Percentiles rank a stretch among this genome's conserved stretches.
Evolutionary conservation across 495 filamentous ascomycete genomes (phyloP).

Genomic region (Lepraria neglecta): DNA sequence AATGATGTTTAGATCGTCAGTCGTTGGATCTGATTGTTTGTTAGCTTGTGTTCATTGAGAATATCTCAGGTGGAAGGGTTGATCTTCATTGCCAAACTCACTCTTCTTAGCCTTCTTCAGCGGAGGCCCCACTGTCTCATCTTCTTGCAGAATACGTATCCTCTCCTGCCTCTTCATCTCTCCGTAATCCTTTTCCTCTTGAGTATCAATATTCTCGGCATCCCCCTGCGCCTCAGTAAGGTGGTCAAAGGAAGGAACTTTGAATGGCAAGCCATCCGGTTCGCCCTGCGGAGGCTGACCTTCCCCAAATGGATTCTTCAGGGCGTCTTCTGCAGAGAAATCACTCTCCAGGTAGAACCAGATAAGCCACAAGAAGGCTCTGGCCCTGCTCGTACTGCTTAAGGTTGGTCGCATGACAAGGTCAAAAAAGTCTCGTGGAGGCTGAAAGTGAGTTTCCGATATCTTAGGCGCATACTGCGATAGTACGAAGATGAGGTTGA

Average conservation of each 20-base stretch:
- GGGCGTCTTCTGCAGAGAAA: slow-evolving; percentile 73
- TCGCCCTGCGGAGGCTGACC: slow-evolving; percentile 52
- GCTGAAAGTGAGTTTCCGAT: slow-evolving; percentile 86
- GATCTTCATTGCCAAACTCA: slow-evolving; percentile 18
- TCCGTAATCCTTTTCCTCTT: slow-evolving; percentile 80
- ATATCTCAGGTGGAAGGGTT: no score
- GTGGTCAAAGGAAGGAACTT: slow-evolving; percentile 72
- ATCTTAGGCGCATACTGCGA: slow-evolving; percentile 85
- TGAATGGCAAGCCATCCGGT: slow-evolving; percentile 61
- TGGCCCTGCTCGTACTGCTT: slow-evolving; percentile 76
- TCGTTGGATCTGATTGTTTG: slow-evolving; percentile 12
- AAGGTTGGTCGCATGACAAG: slow-evolving; percentile 84
- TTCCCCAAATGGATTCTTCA: slow-evolving; percentile 82
- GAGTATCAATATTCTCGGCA: slow-evolving; percentile 83
- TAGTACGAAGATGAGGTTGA: slow-evolving; percentile 93
- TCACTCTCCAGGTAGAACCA: slow-evolving; percentile 99
- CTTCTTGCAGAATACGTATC: slow-evolving; percentile 65
- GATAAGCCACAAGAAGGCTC: slow-evolving; percentile 93
- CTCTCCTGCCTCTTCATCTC: slow-evolving; percentile 76
- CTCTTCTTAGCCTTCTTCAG: slow-evolving; percentile 54
- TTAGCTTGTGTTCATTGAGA: neutral
- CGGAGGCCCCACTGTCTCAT: slow-evolving; percentile 52
- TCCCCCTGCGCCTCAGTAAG: slow-evolving; percentile 71
- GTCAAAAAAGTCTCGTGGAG: slow-evolving; percentile 86
- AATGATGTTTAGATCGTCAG: slow-evolving; percentile 18